A percentile compares a stretch with the other conserved stretches of the same genome.
These are phyloP conservation scores for Eimeria praecox DNA, from an alignment of 169 alveolate genomes.

Conservation along the genomic window DNA sequence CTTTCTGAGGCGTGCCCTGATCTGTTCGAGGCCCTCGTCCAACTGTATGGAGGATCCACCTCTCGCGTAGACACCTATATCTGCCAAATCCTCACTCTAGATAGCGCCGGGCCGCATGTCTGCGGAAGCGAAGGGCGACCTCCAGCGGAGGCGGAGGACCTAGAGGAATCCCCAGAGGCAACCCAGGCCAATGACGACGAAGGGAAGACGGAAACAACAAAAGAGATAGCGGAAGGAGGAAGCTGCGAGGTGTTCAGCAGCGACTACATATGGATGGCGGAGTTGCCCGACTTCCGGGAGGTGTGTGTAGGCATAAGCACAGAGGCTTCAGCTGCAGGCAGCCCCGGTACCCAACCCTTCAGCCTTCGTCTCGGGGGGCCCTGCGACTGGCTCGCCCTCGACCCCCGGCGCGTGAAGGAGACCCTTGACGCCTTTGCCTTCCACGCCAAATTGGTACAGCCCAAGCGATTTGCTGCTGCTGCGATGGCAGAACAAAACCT, in stretches of 20 bases:
- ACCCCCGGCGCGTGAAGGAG: slow-evolving; percentile 62
- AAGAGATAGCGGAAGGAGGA: slow-evolving; percentile 20
- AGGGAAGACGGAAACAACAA: background rate
- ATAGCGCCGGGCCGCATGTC: background rate
- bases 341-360: background rate
- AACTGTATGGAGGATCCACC: slow-evolving; percentile 59
- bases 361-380: slow-evolving; percentile 29
- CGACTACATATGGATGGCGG: slow-evolving; percentile 42
- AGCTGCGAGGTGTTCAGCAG: slow-evolving; percentile 34
- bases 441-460: background rate
- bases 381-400: slow-evolving; percentile 69
- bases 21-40: slow-evolving; percentile 37
- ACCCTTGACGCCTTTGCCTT: slow-evolving; percentile 56
- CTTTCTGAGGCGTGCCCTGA: slow-evolving; percentile 63
- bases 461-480: background rate
- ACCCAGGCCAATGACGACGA: background rate
- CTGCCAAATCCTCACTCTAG: slow-evolving; percentile 42
- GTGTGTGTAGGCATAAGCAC: background rate
- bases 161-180: background rate
- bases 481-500: background rate
- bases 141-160: slow-evolving; percentile 17
- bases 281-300: slow-evolving; percentile 50
- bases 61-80: slow-evolving; percentile 40
- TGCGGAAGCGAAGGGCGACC: background rate
- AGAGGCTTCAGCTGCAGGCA: background rate